phyloP scores from a whole-genome alignment of 1,139 yeast genomes.

The Pichia sp. region DNA sequence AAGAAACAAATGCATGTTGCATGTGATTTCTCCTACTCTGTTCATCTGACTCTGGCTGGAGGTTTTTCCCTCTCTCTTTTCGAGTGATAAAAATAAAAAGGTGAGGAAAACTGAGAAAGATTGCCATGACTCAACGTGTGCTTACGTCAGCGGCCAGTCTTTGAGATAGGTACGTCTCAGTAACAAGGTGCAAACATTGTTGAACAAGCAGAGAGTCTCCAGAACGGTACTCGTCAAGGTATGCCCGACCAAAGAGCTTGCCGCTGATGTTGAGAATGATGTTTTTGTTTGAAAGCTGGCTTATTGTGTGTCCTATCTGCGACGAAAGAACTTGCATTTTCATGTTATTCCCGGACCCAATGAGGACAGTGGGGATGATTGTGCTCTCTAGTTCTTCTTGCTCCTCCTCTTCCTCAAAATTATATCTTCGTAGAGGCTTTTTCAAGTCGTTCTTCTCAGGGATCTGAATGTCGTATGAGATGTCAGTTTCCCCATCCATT shows the following conservation, averaged over 20 bases:
- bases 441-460: slow-evolving; percentile 24
- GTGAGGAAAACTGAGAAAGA: not conserved
- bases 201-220: slow-evolving; percentile 10
- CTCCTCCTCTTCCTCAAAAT: slow-evolving; percentile 15
- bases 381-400: slow-evolving; percentile 16
- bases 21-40: not conserved
- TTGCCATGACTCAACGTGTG: not conserved
- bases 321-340: slow-evolving; percentile 34
- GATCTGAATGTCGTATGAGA: slow-evolving; percentile 36
- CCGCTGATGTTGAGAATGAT: slow-evolving; percentile 40
- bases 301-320: slow-evolving; percentile 34
- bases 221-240: slow-evolving; percentile 4
- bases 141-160: not conserved
- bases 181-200: slow-evolving; percentile 7
- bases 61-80: not conserved
- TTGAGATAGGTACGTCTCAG: slow-evolving; percentile 5
- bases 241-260: slow-evolving; percentile 31
- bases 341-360: slow-evolving; percentile 31
- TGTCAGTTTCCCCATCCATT: slow-evolving; percentile 39
- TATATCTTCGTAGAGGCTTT: slow-evolving; percentile 10
- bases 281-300: slow-evolving; percentile 27
- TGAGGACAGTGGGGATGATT: slow-evolving; percentile 26
- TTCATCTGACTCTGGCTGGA: not conserved
- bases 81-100: not conserved
- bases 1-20: not conserved